phyloP scores from a whole-genome alignment of 2,329 filamentous ascomycete genomes.

The Pseudogymnoascus sp. region DNA sequence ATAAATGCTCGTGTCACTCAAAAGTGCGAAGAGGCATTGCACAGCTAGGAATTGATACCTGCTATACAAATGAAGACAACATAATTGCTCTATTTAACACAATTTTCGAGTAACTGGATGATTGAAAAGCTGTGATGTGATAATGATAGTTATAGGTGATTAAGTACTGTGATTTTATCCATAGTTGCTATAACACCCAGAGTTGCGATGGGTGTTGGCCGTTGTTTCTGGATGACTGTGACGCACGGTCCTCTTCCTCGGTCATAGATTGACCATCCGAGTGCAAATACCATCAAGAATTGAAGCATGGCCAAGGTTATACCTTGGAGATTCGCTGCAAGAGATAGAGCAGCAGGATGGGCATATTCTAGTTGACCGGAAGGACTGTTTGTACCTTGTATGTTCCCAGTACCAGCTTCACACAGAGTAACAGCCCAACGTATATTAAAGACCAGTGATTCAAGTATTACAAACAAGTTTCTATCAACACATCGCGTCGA shows the following conservation, averaged over 20 bases:
- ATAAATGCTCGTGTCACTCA: neutral
- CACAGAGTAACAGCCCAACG: neutral
- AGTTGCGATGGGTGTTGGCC: neutral
- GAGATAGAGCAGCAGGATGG: neutral
- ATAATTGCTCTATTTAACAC: neutral
- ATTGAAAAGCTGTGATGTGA: neutral
- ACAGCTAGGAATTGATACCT: neutral
- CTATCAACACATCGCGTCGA: neutral
- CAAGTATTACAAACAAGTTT: conserved; percentile 3
- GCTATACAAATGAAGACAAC: neutral
- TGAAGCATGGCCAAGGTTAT: neutral
- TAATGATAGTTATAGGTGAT: neutral
- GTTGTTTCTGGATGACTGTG: neutral
- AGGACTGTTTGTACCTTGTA: too few relatives aligned
- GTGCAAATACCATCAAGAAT: neutral
- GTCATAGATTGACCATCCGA: neutral
- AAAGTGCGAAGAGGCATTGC: neutral
- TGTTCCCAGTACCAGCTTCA: neutral
- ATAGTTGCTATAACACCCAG: neutral
- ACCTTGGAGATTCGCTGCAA: neutral
- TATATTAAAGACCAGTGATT: neutral
- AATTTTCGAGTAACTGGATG: neutral
- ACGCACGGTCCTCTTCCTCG: neutral
- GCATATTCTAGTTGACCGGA: neutral
- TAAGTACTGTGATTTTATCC: neutral